phyloP scores from a whole-genome alignment of 306 rosid genomes.

The Gillenia trifoliata region DNA sequence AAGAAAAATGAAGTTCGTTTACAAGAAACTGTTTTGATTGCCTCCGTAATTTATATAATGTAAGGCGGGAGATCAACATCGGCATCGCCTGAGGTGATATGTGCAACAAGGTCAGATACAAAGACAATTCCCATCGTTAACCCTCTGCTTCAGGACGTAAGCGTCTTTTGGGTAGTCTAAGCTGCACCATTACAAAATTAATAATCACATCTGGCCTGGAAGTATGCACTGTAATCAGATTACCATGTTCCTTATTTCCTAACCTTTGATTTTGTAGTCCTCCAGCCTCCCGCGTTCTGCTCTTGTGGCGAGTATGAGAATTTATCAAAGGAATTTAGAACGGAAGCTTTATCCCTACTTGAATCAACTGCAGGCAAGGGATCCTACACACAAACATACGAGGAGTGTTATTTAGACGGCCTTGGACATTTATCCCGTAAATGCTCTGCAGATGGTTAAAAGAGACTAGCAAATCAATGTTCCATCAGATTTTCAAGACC shows the following conservation, averaged over 20 bases:
- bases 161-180: constrained; percentile 1
- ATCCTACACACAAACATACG: constrained; percentile 32
- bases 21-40: not conserved
- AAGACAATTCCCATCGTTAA: not conserved
- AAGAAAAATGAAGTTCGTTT: not conserved
- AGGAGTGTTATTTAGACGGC: not conserved
- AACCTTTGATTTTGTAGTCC: constrained; percentile 66
- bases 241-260: constrained; percentile 9
- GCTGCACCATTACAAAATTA: constrained; percentile 8
- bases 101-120: not conserved
- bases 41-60: not conserved
- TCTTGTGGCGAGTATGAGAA: constrained; percentile 37
- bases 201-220: constrained; percentile 10
- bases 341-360: constrained; percentile 21
- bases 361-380: constrained; percentile 28
- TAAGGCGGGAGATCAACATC: not conserved
- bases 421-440: not conserved
- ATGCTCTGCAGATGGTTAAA: not conserved
- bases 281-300: constrained; percentile 47
- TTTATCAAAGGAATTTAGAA: constrained; percentile 45
- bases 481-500: not conserved
- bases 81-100: not conserved
- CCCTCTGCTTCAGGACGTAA: constrained; percentile 2
- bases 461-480: not conserved
- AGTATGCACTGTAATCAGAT: constrained; percentile 6